Conservation (phyloP, 805 yeast species). For the Blastobotrys parvus region DNA sequence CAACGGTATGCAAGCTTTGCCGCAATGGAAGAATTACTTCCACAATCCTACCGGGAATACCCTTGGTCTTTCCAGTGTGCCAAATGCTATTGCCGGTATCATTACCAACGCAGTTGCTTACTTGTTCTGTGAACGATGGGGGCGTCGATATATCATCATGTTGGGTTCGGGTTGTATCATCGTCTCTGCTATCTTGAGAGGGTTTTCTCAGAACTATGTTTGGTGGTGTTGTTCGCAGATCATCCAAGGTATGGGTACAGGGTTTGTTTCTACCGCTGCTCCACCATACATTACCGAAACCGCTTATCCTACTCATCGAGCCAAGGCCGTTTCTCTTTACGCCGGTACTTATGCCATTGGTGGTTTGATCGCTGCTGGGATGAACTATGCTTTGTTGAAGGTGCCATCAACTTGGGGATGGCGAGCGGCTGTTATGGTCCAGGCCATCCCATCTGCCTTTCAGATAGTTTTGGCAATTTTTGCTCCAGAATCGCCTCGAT, state of each 20-base stretch:
- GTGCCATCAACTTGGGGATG: conserved; percentile 40
- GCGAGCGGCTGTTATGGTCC: conserved; percentile 71
- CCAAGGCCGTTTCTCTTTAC: conserved; percentile 51
- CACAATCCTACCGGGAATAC: conserved; percentile 12
- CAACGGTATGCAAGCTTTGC: conserved; percentile 21
- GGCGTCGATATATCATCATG: conserved; percentile 57
- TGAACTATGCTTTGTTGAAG: conserved; percentile 55
- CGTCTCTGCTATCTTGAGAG: conserved; percentile 50
- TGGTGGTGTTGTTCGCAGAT: conserved; percentile 53
- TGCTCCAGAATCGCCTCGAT: conserved; percentile 85
- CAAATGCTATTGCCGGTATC: conserved; percentile 44
- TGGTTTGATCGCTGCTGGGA: conserved; percentile 67
- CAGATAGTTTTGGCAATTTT: conserved; percentile 42
- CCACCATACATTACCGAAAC: conserved; percentile 75
- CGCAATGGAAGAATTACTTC: conserved; percentile 13
- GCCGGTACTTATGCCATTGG: conserved; percentile 66
- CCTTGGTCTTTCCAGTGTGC: conserved; percentile 11
- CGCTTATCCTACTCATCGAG: conserved; percentile 57
- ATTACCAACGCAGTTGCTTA: conserved; percentile 6
- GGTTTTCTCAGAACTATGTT: conserved; percentile 34
- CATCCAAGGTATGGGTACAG: conserved; percentile 69
- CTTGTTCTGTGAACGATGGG: conserved; percentile 34
- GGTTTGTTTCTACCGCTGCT: conserved; percentile 63
- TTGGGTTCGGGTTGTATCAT: conserved; percentile 37
- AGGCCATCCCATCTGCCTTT: conserved; percentile 50